Evolutionary conservation across 2,329 filamentous ascomycete genomes (phyloP).

Genomic region (Colletotrichum endophyticum): DNA sequence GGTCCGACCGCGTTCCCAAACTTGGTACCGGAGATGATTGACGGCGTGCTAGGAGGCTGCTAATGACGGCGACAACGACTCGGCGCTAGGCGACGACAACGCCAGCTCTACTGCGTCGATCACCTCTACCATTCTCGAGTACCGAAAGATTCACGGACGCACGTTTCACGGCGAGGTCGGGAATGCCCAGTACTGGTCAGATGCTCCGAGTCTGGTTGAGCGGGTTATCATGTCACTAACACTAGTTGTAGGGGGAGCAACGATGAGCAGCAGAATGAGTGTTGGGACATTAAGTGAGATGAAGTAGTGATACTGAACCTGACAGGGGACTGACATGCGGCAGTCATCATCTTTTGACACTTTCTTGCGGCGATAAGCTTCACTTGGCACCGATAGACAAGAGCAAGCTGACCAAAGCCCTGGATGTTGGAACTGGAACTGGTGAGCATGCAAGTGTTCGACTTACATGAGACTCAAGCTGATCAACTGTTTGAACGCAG

Average conservation of each 20-base stretch:
- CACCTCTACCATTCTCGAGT: slow-evolving; percentile 31
- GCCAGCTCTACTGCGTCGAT: slow-evolving; percentile 32
- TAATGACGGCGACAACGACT: slow-evolving; percentile 14
- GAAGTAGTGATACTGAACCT: slow-evolving; percentile 2
- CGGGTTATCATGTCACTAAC: background rate
- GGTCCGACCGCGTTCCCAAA: background rate
- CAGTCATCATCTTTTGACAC: slow-evolving; percentile 29
- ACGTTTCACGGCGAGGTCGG: slow-evolving; percentile 33
- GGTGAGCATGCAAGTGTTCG: background rate
- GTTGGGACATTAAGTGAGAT: slow-evolving; percentile 31
- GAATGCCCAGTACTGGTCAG: slow-evolving; percentile 31
- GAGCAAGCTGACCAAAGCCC: slow-evolving; percentile 18
- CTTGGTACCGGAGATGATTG: background rate
- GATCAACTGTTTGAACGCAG: background rate
- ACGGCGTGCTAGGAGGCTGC: slow-evolving; percentile 5
- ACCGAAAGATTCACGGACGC: slow-evolving; percentile 34
- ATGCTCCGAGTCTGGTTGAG: fast-evolving
- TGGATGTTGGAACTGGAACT: slow-evolving; percentile 60
- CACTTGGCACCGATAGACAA: slow-evolving; percentile 27
- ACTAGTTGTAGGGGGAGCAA: slow-evolving; percentile 24
- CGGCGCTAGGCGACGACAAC: slow-evolving; percentile 14
- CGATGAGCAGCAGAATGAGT: slow-evolving; percentile 34
- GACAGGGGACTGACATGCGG: background rate
- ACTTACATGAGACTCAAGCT: background rate
- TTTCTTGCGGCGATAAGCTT: slow-evolving; percentile 27